Percentiles rank a stretch among this genome's conserved stretches.
These are phyloP conservation scores for Hymenoscyphus repandus DNA, from an alignment of 2,329 filamentous ascomycete species.

Conservation along the genomic window DNA sequence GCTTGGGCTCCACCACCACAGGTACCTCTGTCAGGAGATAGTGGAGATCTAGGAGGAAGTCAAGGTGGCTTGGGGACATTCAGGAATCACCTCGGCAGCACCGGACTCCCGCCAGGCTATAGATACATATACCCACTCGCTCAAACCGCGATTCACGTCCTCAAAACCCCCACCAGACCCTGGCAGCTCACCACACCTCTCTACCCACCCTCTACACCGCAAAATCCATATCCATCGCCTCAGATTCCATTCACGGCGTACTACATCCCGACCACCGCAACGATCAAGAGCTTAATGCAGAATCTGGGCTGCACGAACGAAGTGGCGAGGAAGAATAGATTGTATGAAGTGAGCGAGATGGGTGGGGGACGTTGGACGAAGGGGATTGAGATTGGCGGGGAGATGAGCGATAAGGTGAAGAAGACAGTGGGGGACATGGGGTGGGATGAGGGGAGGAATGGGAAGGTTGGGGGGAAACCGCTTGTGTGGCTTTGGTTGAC, in stretches of 20 bases:
- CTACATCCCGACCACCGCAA: constrained; percentile 44
- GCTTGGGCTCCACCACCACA: background rate
- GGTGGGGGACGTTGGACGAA: constrained; percentile 55
- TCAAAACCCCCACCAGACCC: constrained; percentile 43
- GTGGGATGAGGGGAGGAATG: constrained; percentile 50
- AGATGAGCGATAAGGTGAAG: constrained; percentile 38
- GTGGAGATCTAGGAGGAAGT: background rate
- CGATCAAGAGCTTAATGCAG: constrained; percentile 50
- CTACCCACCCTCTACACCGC: constrained; percentile 3
- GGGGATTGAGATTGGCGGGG: constrained; percentile 40
- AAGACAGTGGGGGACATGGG: constrained; percentile 51
- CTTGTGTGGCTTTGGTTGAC: constrained; percentile 58
- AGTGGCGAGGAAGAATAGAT: constrained; percentile 46
- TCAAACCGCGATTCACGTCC: constrained; percentile 55
- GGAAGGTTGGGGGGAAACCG: constrained; percentile 42
- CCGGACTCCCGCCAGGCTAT: constrained; percentile 56
- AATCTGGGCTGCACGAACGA: constrained; percentile 53
- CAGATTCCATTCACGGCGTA: background rate
- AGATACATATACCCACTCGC: constrained; percentile 55
- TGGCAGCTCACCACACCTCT: constrained; percentile 42
- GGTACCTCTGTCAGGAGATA: background rate
- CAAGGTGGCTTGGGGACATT: constrained; percentile 35
- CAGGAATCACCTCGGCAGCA: constrained; percentile 50
- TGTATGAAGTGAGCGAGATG: constrained; percentile 51
- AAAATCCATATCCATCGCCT: background rate